Conservation (phyloP, 176 grass and related monocot genomes). For the Eremochloa ophiuroides region DNA sequence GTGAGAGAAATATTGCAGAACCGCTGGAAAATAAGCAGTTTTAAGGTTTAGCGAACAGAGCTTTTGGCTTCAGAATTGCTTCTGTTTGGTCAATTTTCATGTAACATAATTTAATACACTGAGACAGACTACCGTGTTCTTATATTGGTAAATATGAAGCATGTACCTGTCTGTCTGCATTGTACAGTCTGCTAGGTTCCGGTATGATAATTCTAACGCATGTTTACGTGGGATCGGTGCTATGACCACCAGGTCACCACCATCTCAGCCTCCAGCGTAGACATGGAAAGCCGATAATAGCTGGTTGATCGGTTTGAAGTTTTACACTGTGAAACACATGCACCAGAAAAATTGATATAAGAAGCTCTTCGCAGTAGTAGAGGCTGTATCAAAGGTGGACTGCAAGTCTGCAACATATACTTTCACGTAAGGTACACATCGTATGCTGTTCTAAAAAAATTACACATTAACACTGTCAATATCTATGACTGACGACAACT, state of each 20-base stretch:
- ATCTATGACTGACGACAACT: neutral
- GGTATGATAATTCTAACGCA: neutral
- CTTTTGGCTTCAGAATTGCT: constrained; percentile 44
- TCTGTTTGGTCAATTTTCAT: constrained; percentile 30
- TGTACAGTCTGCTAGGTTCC: neutral
- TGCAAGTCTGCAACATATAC: neutral
- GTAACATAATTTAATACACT: constrained; percentile 34
- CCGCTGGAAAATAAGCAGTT: too few species aligned
- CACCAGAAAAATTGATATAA: neutral
- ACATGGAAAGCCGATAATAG: neutral
- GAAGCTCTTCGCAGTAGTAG: neutral
- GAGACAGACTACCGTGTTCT: constrained; percentile 5
- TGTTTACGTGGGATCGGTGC: neutral
- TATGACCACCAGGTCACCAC: too few species aligned
- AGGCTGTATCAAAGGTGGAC: neutral
- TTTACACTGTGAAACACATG: neutral
- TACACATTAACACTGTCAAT: neutral
- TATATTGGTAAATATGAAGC: constrained; percentile 19
- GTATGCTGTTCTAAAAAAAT: neutral
- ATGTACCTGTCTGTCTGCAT: neutral
- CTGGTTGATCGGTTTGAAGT: neutral
- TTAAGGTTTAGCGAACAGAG: too few species aligned
- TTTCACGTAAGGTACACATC: neutral
- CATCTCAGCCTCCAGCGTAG: neutral
- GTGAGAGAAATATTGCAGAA: too few species aligned